Conservation (phyloP, 192 early-diverging fungal species). For the Coemansia sp. region DNA sequence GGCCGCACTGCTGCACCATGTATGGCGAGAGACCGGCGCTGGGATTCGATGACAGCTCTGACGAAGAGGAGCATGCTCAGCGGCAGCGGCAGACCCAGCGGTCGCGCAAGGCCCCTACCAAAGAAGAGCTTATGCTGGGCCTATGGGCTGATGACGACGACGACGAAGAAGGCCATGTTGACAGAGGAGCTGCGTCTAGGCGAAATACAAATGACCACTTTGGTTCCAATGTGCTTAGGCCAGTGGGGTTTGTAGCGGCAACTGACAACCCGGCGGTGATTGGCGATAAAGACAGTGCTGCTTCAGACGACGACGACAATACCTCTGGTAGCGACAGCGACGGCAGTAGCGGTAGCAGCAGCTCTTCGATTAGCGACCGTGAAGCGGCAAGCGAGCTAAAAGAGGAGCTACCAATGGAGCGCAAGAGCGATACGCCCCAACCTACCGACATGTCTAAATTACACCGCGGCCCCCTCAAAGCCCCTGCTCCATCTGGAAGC, state of each 20-base stretch:
- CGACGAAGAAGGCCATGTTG: background rate
- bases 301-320: background rate
- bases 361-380: constrained; percentile 1
- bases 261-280: background rate
- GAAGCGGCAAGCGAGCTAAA: background rate
- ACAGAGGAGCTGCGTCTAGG: background rate
- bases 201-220: background rate
- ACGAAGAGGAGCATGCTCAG: constrained; percentile 15
- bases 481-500: constrained; percentile 4
- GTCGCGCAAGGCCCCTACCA: constrained; percentile 7
- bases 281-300: background rate
- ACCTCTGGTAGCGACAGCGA: constrained; percentile 14
- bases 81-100: background rate
- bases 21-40: constrained; percentile 10
- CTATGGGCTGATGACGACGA: constrained; percentile 33
- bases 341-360: constrained; percentile 1
- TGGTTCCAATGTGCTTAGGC: background rate
- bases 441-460: background rate
- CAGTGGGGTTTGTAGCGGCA: constrained; percentile 28
- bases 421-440: background rate
- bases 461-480: background rate
- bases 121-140: constrained; percentile 40
- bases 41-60: constrained; percentile 36
- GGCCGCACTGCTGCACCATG: background rate
- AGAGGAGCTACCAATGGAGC: background rate